Evolutionary conservation across 345 rosid genomes (phyloP), one percentile per base, ranked within the genome.

Genomic region (Odontarrhena argentea): DNA sequence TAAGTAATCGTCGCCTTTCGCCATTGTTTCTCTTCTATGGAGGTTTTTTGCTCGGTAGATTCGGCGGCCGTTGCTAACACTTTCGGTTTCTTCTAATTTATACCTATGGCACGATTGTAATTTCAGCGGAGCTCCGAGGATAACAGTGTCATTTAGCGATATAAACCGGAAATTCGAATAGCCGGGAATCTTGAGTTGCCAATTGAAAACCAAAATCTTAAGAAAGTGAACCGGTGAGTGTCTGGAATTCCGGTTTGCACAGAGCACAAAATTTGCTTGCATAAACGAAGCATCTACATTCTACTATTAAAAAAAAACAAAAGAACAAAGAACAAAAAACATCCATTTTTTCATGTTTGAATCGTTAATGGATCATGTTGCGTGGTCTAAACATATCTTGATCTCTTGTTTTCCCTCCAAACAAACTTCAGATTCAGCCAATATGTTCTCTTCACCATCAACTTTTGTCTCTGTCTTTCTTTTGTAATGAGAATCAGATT

Each of bases 1-100:
- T 43, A 79, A 45, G 9, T 80, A 68, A 74, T 89, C 96, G 61
- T 86, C 96, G 5, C 96, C 98, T 69, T 87, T 87, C 11, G 81
- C 86, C 98, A 89, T 90, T 51, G 41, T 4, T 43, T 18, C 32
- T 26, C 14, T 57, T 28, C n/a, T 30, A 26, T 30, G 35, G 46
- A 47, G 55, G 67, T 62, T 9, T 9, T 38, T 38, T 8, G 11
- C 42, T 6, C 48, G 5, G 13, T 15, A 12, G 35, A 68, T 62
- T 71, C 51, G 76, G 76, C 76, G 70, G 76, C 76, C 47, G 63
- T 63, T 63, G 34, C 32, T 38, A 10, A 56, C 45, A 18, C 48
- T 54, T 34, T 43, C 45, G 51, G 28, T 56, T 56, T 54, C 6
- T 3, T 2, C 0, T 18, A 3, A 37, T 34, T 41, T 60, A 69